phyloP scores from a whole-genome alignment of 108 stramenopile species.

The Skeletonema marinoi region DNA sequence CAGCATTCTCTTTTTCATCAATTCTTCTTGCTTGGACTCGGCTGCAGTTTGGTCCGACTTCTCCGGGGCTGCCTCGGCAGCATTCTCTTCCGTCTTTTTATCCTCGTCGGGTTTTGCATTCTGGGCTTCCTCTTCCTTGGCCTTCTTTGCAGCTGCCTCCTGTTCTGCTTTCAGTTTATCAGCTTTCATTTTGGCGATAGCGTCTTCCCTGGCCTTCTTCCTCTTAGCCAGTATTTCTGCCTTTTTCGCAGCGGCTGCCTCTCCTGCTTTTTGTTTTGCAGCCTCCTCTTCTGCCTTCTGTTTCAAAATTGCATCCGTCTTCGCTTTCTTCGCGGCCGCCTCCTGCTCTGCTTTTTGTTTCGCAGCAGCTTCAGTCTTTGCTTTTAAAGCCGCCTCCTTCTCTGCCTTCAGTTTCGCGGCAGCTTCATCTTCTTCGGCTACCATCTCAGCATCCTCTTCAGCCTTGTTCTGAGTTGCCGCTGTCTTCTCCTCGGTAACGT shows the following conservation, averaged over 20 bases:
- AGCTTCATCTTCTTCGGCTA: background rate
- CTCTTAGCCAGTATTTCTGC: background rate
- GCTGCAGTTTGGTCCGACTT: slow-evolving; percentile 1
- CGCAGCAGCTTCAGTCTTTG: background rate
- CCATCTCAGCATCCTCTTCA: background rate
- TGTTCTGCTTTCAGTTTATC: slow-evolving; percentile 2
- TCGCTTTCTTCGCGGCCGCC: background rate
- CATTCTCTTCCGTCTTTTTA: background rate
- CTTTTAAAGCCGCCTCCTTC: background rate
- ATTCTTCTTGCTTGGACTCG: slow-evolving; percentile 32
- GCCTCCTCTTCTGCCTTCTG: background rate
- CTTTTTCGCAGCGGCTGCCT: slow-evolving; percentile 1
- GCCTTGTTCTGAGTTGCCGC: background rate
- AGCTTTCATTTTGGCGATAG: background rate
- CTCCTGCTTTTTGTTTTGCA: slow-evolving; percentile 1
- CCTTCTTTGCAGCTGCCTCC: slow-evolving; percentile 4
- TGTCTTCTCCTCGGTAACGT: background rate
- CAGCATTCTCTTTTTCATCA: slow-evolving; percentile 39
- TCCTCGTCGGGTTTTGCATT: background rate
- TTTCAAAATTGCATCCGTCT: background rate
- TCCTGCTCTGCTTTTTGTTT: slow-evolving; percentile 5
- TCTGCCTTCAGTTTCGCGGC: background rate
- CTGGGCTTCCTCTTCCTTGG: background rate
- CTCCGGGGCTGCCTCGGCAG: background rate
- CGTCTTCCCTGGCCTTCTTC: background rate